phyloP scores from a whole-genome alignment of 371 early-diverging fungal species.

The Blakeslea trispora region DNA sequence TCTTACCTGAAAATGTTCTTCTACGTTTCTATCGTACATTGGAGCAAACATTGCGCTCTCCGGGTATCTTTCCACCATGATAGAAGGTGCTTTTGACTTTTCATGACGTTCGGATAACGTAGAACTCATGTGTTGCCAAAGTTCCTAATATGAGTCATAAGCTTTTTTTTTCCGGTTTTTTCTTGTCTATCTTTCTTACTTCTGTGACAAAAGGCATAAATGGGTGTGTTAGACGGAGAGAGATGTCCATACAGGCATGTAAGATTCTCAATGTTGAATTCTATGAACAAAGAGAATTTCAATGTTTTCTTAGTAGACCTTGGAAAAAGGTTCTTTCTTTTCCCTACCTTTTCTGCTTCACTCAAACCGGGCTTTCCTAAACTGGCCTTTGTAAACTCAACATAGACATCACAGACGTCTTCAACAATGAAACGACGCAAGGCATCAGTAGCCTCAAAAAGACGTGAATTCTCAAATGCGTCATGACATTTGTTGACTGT shows the following conservation, averaged over 20 bases:
- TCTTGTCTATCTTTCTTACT: slow-evolving; percentile 62
- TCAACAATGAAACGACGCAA: slow-evolving; percentile 89
- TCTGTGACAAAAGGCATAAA: slow-evolving; percentile 99
- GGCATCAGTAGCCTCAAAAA: slow-evolving; percentile 85
- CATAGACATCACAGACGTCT: slow-evolving; percentile 96
- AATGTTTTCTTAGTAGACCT: too few species aligned
- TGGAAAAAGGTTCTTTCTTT: slow-evolving; percentile 1
- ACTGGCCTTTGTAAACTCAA: slow-evolving; percentile 78
- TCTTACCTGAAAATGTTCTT: slow-evolving; percentile 57
- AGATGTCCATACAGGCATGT: slow-evolving; percentile 81
- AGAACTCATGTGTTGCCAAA: slow-evolving; percentile 59
- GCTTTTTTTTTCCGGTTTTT: background rate
- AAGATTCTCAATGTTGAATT: slow-evolving; percentile 49
- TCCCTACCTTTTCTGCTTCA: slow-evolving; percentile 40
- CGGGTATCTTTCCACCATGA: slow-evolving; percentile 64
- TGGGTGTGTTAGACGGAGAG: slow-evolving; percentile 90
- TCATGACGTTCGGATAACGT: slow-evolving; percentile 14
- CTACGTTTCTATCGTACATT: slow-evolving; percentile 49
- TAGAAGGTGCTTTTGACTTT: slow-evolving; percentile 32
- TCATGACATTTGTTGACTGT: slow-evolving; percentile 65
- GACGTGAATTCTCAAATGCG: slow-evolving; percentile 73
- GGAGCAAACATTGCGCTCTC: slow-evolving; percentile 28
- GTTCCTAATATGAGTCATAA: slow-evolving; percentile 41
- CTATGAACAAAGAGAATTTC: too few species aligned
- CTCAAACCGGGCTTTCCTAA: slow-evolving; percentile 45